phyloP scores from a whole-genome alignment of 202 grass and related monocot species.

The Hordeum pubiflorum region DNA sequence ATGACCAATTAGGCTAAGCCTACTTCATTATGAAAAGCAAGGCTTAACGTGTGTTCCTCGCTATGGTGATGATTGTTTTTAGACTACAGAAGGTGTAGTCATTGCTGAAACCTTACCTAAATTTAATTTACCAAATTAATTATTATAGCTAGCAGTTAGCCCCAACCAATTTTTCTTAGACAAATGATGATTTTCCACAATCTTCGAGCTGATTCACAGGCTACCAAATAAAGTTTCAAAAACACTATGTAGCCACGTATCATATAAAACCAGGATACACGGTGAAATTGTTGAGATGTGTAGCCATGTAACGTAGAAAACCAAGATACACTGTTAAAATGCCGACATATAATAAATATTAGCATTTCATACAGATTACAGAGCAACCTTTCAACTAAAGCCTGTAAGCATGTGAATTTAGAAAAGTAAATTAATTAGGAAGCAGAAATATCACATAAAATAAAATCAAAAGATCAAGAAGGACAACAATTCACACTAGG shows the following conservation, averaged over 20 bases:
- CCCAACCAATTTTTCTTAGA: background rate
- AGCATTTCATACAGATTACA: background rate
- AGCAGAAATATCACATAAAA: background rate
- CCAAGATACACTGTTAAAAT: background rate
- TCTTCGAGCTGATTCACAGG: background rate
- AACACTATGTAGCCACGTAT: background rate
- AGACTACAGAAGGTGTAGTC: background rate
- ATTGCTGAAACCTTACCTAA: background rate
- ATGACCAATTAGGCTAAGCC: background rate
- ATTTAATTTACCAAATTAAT: background rate
- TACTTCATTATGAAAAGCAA: background rate
- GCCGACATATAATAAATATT: background rate
- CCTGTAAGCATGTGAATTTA: background rate
- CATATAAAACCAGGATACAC: background rate
- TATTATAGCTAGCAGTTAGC: background rate
- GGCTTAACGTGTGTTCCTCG: background rate
- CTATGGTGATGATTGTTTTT: background rate
- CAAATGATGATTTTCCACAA: background rate
- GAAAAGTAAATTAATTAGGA: background rate
- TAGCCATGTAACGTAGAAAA: background rate
- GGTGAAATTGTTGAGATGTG: no score
- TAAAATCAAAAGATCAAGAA: background rate
- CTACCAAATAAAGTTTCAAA: background rate
- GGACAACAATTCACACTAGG: background rate
- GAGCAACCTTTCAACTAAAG: background rate